Base-by-base conservation (phyloP, 2,329 filamentous ascomycete genomes). In the Stagonosporopsis chrysanthemi region DNA sequence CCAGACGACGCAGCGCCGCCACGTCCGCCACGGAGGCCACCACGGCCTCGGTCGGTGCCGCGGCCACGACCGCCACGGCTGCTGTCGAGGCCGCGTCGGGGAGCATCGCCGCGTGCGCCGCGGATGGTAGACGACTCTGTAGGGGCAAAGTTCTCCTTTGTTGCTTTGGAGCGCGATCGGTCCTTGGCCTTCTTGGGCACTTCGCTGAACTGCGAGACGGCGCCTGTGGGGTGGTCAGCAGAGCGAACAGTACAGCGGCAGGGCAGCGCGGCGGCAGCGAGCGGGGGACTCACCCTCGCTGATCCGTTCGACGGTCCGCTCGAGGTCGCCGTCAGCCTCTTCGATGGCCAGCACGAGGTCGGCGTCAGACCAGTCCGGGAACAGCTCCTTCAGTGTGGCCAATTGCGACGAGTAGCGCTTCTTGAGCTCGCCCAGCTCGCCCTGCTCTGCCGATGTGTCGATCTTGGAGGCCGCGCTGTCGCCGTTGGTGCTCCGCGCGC, bases 361-460 rank as follows among this genome's bases (percentile, higher is more conserved):
- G 77, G 93, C 91, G 73, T 97, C 91, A 69, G 92, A 94, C 95
- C 94, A 98, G 78, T 92, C 90, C 58, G 91, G 88, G 82, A 97
- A 97, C 81, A 98, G 88, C 78, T 97, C 93, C 81, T 91, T 92
- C 76, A 99, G 88, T 71, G 89, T 87, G 61, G 83, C 83, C 69
- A 97, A 86, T 81, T 94, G 91, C 72, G 82, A 82, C 72, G 90
- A 86, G 76, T 96, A 95, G 77, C 91, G 88, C 83, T 91, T 92
- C 86, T 96, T 96, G 75, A 98, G 87, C 80, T 96, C 88, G 74
- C 90, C 91, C 66, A 98, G 85, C 79, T 97, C 93, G 77, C 91
- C 90, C 77, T 96, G 89, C 72, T 98, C 93, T 74, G 89, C 87
- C 63, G 86, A 82, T 71, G 84, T 81, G 73, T 88, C 84, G 75